Base-by-base conservation (phyloP, 2,329 filamentous ascomycete species). In the Botrytis sinoallii region DNA sequence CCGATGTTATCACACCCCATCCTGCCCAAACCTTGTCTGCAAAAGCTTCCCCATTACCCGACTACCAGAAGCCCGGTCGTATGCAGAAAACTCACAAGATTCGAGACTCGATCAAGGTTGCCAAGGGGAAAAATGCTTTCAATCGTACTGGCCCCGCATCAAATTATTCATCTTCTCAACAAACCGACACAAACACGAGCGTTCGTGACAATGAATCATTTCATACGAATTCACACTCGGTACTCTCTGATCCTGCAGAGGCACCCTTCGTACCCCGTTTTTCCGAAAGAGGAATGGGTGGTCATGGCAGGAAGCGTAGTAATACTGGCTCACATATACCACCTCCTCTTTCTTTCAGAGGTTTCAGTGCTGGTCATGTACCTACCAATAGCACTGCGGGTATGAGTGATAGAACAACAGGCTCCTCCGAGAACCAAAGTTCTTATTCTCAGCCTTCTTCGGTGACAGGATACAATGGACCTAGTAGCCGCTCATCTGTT, bases 101-200 rank as follows among this genome's bases (percentile, higher is more conserved):
- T 77, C 90, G 94, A 66, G 95, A 98, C 83, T 97, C 95, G 0
- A 97, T 98, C 75, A 90, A 93, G 65, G 86, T 98, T 35, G 94
- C 95, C 20, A 98, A 98, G 83, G 90, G 91, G 64, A 85, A 86
- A 57, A 83, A 83, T 29, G 78, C 80, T 48, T 77, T 81, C 35
- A 82, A 80, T 60, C 81, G 83, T 60, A 76, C 76, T 52, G 77
- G 83, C 82, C 81, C 82, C 81, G 81, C 82, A 80, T 74, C 84
- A 82, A 77, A 78, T 4, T 76, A 79, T 22, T 79, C 79, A 3
- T 77, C 76, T 32, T 77, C 77, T 57, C 75, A 77, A 69, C 69
- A 75, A 52, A 63, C 66, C 18, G 68, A 59, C 9, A 59, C 60
- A 46, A 59, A 48, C 29, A 69, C 66, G 29, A 77, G 75, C 38